Evolutionary conservation across 1,284 basidiomycete genomes (phyloP).

Genomic region (Moesziomyces aphidis): DNA sequence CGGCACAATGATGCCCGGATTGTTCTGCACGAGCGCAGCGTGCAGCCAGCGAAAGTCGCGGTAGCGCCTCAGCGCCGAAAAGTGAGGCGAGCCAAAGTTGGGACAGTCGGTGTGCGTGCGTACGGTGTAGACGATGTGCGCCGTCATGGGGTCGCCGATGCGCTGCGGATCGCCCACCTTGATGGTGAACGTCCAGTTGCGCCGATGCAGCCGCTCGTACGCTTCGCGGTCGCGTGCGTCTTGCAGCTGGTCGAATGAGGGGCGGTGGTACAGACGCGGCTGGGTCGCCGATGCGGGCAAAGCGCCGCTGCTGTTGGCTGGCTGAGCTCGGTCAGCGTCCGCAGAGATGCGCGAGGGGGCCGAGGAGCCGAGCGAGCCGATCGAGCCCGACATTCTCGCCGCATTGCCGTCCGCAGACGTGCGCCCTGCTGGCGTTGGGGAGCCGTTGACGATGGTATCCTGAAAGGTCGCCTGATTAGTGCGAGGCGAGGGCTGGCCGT

Average conservation of each 20-base stretch:
- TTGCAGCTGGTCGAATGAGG: constrained; percentile 39
- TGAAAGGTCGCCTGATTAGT: constrained; percentile 9
- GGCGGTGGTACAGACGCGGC: constrained; percentile 43
- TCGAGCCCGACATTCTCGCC: constrained; percentile 9
- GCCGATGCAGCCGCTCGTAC: constrained; percentile 14
- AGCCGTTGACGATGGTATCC: not conserved
- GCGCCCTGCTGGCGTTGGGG: constrained; percentile 13
- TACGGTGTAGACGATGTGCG: constrained; percentile 70
- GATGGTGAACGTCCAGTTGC: constrained; percentile 49
- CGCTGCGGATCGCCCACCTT: constrained; percentile 65
- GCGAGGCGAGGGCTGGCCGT: constrained; percentile 52
- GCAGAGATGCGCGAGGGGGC: constrained; percentile 16
- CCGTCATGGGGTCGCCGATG: constrained; percentile 64
- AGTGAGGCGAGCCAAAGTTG: constrained; percentile 44
- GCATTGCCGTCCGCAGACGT: constrained; percentile 1
- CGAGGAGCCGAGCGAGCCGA: constrained; percentile 23
- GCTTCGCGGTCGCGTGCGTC: constrained; percentile 31
- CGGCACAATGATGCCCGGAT: constrained; percentile 96
- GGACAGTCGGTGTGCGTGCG: constrained; percentile 58
- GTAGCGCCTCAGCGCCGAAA: constrained; percentile 87
- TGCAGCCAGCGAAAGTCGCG: constrained; percentile 98
- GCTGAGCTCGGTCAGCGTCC: constrained; percentile 6
- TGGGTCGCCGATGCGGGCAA: constrained; percentile 1
- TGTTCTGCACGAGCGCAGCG: constrained; percentile 87
- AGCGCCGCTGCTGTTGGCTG: not conserved